Evolutionary conservation across 1,284 basidiomycete genomes (phyloP).

Genomic region (Sanghuangporus weigelae): DNA sequence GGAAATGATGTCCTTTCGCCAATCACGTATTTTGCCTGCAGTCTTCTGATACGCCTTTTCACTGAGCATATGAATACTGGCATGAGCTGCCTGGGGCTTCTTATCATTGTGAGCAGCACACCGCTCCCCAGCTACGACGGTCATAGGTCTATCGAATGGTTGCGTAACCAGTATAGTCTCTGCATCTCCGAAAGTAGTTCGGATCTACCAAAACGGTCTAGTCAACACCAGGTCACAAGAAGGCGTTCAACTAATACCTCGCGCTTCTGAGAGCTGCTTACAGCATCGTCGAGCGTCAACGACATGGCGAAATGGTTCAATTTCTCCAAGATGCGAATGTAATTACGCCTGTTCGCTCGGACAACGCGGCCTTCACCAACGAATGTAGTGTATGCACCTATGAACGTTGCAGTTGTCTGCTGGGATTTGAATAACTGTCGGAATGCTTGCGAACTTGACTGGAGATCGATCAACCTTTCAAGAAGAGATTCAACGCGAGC

Average conservation of each 20-base stretch:
- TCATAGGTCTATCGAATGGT: not conserved
- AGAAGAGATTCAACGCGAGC: conserved; percentile 53
- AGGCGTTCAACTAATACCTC: conserved; percentile 40
- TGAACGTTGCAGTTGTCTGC: conserved; percentile 56
- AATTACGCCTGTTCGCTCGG: conserved; percentile 38
- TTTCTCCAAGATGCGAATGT: conserved; percentile 56
- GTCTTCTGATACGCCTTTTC: conserved; percentile 35
- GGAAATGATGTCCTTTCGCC: conserved; percentile 59
- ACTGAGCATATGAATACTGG: conserved; percentile 14
- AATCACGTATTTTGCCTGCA: conserved; percentile 52
- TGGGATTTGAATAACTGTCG: conserved; percentile 68
- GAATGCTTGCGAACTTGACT: conserved; percentile 56
- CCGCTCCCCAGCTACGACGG: not conserved
- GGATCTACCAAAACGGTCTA: conserved; percentile 37
- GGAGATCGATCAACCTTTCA: conserved; percentile 61
- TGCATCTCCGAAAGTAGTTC: conserved; percentile 49
- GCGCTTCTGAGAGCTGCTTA: conserved; percentile 56
- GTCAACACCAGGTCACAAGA: not conserved
- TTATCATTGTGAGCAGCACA: not conserved
- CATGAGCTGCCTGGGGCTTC: not conserved
- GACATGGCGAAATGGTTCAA: conserved; percentile 61
- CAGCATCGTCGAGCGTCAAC: conserved; percentile 55
- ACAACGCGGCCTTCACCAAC: conserved; percentile 36
- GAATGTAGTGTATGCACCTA: conserved; percentile 58
- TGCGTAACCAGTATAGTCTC: conserved; percentile 47